A percentile compares a stretch with the other conserved stretches of the same genome.
These are phyloP conservation scores for Ichthyophthirius multifiliis DNA, from an alignment of 169 alveolate species.

Conservation along the genomic window DNA sequence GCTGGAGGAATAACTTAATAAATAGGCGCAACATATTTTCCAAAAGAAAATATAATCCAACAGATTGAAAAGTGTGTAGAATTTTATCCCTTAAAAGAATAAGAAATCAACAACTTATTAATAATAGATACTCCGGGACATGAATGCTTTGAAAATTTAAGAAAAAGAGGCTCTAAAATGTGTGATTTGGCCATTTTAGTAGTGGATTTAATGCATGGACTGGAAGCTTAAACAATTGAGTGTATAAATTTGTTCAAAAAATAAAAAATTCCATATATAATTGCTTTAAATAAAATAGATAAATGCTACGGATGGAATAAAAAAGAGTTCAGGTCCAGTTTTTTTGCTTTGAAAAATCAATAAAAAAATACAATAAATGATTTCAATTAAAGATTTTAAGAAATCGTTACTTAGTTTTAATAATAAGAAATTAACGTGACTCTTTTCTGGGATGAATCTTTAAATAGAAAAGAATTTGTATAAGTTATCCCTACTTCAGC, in stretches of 20 bases:
- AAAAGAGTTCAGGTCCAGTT: conserved; percentile 85
- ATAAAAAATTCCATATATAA: conserved; percentile 95
- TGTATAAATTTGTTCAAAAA: conserved; percentile 89
- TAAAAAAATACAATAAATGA: conserved; percentile 84
- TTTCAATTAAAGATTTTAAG: conserved; percentile 83
- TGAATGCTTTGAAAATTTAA: conserved; percentile 94
- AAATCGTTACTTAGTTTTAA: conserved; percentile 83
- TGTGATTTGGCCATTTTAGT: conserved; percentile 98
- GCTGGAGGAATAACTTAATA: conserved; percentile 99
- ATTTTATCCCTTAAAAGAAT: conserved; percentile 52
- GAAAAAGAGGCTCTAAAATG: conserved; percentile 98
- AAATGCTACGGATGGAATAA: conserved; percentile 95
- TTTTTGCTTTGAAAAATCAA: conserved; percentile 83
- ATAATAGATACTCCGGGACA: conserved; percentile 99
- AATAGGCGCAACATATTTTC: conserved; percentile 99
- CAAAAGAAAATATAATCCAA: conserved; percentile 91
- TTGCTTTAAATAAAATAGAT: conserved; percentile 99
- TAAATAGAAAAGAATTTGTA: conserved; percentile 90
- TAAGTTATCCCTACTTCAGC: conserved; percentile 99
- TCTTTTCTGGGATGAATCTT: conserved; percentile 94
- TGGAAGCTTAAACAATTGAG: conserved; percentile 97
- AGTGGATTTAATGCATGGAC: conserved; percentile 99
- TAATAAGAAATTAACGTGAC: conserved; percentile 96
- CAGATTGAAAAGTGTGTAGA: conserved; percentile 78
- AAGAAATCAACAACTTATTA: conserved; percentile 95